phyloP scores from a whole-genome alignment of 345 rosid genomes.

The Raphanus raphanistrum region DNA sequence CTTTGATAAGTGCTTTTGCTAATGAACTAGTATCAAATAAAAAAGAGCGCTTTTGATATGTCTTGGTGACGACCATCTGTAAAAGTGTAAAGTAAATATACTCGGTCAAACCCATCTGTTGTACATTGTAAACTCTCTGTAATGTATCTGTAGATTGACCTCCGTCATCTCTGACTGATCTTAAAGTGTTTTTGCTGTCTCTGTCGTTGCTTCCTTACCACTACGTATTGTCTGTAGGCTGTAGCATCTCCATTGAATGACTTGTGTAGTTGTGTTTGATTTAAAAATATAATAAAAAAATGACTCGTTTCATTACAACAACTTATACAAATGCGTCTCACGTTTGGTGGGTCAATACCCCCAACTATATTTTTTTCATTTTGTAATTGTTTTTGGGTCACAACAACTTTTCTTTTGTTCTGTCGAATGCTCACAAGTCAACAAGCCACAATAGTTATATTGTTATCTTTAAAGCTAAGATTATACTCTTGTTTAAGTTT shows the following conservation, averaged over 20 bases:
- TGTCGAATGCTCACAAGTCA: not conserved
- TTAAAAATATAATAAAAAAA: too few species aligned
- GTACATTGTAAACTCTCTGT: not conserved
- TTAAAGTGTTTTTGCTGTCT: not conserved
- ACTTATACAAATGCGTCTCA: conserved; percentile 29
- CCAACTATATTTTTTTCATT: not conserved
- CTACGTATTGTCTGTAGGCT: too few species aligned
- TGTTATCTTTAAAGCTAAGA: not conserved
- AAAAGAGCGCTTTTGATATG: not conserved
- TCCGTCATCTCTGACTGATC: not conserved
- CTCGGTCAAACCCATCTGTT: not conserved
- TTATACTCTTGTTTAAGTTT: not conserved
- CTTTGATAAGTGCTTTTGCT: not conserved
- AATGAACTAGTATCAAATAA: not conserved
- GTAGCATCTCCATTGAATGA: too few species aligned
- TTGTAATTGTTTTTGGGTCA: not conserved
- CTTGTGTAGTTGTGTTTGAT: too few species aligned
- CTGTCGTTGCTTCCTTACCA: not conserved
- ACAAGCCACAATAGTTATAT: not conserved
- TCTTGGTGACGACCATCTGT: not conserved
- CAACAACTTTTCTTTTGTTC: conserved; percentile 8
- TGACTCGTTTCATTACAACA: not conserved
- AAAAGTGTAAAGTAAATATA: not conserved
- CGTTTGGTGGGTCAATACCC: conserved; percentile 30
- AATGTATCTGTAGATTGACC: conserved; percentile 2